Percentiles rank a stretch among this genome's conserved stretches.
phyloP scores from a whole-genome alignment of 1,284 basidiomycete species.

The Cryptococcus depauperatus region DNA sequence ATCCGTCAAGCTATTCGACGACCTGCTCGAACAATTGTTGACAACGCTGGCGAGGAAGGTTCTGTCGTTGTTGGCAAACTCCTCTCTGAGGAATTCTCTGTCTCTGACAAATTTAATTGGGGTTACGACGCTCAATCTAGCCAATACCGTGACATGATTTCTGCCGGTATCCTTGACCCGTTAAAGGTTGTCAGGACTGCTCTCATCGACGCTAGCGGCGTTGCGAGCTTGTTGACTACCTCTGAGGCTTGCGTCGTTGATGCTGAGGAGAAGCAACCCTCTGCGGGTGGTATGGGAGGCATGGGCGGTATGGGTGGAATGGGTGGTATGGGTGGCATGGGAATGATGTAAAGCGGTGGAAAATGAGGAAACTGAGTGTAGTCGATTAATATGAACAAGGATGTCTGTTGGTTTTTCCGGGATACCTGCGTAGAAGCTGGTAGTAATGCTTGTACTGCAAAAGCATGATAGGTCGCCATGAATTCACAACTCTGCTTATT shows the following conservation, averaged over 20 bases:
- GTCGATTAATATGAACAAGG: conserved; percentile 2
- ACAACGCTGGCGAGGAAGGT: conserved; percentile 92
- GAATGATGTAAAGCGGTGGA: conserved; percentile 48
- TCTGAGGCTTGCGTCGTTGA: conserved; percentile 91
- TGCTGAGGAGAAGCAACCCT: conserved; percentile 69
- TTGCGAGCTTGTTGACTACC: conserved; percentile 84
- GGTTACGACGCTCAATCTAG: conserved; percentile 89
- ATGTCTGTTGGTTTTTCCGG: neutral
- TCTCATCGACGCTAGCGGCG: conserved; percentile 74
- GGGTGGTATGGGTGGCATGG: conserved; percentile 55
- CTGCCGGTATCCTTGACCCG: conserved; percentile 87
- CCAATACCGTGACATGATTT: conserved; percentile 91
- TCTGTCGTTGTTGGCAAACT: conserved; percentile 86
- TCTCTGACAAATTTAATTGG: conserved; percentile 58
- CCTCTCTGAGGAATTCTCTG: conserved; percentile 45
- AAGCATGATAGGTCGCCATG: too few species aligned
- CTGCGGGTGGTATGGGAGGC: conserved; percentile 43
- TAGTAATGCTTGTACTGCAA: conserved; percentile 5
- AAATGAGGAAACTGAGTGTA: too few species aligned
- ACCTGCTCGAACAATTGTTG: conserved; percentile 80
- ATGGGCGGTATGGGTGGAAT: conserved; percentile 47
- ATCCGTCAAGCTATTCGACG: conserved; percentile 79
- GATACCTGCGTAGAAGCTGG: conserved; percentile 4
- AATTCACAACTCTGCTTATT: conserved; percentile 5
- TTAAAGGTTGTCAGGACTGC: conserved; percentile 88